These are phyloP conservation scores for Hanseniaspora taiwanica DNA, from an alignment of 805 yeast species.

Conservation along the genomic window DNA sequence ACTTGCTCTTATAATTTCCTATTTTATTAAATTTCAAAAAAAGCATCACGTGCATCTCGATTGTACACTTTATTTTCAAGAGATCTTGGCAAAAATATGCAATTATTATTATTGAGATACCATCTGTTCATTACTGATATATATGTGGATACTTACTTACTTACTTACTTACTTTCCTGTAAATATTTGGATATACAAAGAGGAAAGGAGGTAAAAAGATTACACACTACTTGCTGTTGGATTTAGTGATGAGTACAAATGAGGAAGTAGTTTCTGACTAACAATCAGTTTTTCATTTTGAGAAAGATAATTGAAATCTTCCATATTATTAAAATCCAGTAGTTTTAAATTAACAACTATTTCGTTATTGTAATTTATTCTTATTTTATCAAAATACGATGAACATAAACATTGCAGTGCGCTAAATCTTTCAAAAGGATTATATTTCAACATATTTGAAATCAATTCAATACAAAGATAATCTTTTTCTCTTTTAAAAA, in stretches of 20 bases:
- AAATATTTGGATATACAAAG: neutral
- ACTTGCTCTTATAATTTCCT: no score
- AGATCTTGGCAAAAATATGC: no score
- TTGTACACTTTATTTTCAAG: no score
- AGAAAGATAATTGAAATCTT: conserved; percentile 18
- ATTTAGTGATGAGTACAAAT: neutral
- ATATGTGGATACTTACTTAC: neutral
- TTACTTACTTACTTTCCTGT: no score
- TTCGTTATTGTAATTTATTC: conserved; percentile 12
- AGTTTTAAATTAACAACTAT: conserved; percentile 14
- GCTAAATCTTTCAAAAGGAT: conserved; percentile 50
- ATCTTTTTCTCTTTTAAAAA: conserved; percentile 37
- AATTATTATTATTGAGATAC: no score
- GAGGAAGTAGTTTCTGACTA: conserved; percentile 8
- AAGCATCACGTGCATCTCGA: no score
- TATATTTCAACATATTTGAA: conserved; percentile 46
- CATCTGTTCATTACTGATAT: no score
- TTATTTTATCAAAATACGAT: conserved; percentile 21
- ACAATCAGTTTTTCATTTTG: conserved; percentile 17
- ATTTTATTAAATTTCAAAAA: no score
- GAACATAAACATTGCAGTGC: conserved; percentile 29
- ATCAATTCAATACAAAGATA: conserved; percentile 41
- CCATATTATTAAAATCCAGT: conserved; percentile 16
- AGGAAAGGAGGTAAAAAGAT: neutral
- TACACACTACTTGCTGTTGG: neutral